These are phyloP conservation scores for Talaromyces sp. DNA, from an alignment of 2,329 filamentous ascomycete genomes.

Conservation along the genomic window DNA sequence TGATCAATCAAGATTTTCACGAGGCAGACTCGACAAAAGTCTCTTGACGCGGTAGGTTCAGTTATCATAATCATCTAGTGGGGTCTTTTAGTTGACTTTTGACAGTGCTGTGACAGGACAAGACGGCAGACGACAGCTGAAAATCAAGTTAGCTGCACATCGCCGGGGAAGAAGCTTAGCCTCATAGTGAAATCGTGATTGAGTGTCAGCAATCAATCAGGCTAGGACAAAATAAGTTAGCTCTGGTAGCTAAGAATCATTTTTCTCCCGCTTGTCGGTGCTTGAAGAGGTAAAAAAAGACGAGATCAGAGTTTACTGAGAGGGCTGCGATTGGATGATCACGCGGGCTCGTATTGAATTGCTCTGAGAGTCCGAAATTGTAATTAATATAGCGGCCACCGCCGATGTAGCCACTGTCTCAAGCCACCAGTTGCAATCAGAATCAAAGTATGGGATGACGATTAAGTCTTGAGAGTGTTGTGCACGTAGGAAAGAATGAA, in stretches of 20 bases:
- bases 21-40: neutral
- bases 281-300: neutral
- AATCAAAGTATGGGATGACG: neutral
- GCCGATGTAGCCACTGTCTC: constrained; percentile 9
- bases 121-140: constrained; percentile 9
- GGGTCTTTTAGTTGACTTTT: neutral
- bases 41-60: neutral
- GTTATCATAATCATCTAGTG: neutral
- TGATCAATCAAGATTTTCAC: constrained; percentile 9
- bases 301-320: neutral
- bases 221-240: constrained; percentile 3
- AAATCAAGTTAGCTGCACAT: neutral
- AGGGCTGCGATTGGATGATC: neutral
- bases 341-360: constrained; percentile 9
- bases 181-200: neutral
- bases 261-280: neutral
- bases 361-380: neutral
- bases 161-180: neutral
- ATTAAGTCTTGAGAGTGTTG: neutral
- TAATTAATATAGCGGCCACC: neutral
- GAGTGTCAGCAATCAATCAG: neutral
- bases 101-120: neutral
- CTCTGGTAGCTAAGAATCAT: neutral
- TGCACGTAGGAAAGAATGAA: neutral
- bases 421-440: neutral